Evolutionary conservation across 2,329 filamentous ascomycete genomes (phyloP).

Genomic region (Dactylellina haptotyla): DNA sequence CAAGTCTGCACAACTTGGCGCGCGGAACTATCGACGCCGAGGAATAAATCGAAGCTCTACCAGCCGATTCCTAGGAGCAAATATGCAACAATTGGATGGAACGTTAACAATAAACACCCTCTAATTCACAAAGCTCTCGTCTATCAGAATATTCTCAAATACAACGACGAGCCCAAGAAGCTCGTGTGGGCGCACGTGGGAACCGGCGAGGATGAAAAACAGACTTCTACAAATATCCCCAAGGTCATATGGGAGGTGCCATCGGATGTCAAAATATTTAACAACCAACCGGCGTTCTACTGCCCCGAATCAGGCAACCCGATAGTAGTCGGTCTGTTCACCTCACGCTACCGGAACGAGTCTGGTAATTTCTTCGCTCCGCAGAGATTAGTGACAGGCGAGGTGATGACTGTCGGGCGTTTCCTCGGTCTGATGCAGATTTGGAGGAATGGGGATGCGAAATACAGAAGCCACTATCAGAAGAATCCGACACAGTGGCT

Average conservation of each 20-base stretch:
- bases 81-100: constrained; percentile 24
- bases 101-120: constrained; percentile 5
- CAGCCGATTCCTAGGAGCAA: constrained; percentile 24
- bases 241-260: neutral
- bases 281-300: constrained; percentile 28
- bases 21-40: constrained; percentile 13
- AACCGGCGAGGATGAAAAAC: constrained; percentile 8
- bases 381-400: constrained; percentile 18
- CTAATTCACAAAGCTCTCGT: constrained; percentile 38
- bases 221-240: constrained; percentile 7
- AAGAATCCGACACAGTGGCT: constrained; percentile 31
- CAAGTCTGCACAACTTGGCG: constrained; percentile 46
- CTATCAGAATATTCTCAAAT: constrained; percentile 31
- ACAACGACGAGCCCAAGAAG: constrained; percentile 5
- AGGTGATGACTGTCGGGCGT: constrained; percentile 24
- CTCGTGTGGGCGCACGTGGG: constrained; percentile 32
- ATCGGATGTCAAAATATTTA: constrained; percentile 8
- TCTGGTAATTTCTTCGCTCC: constrained; percentile 29
- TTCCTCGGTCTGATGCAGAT: constrained; percentile 31
- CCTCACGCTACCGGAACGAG: constrained; percentile 29
- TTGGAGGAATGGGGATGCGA: constrained; percentile 36
- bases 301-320: constrained; percentile 22
- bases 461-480: constrained; percentile 9
- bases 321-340: constrained; percentile 30
- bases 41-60: constrained; percentile 30